phyloP scores from a whole-genome alignment of 2,329 filamentous ascomycete species.

The Aureobasidium zeae region DNA sequence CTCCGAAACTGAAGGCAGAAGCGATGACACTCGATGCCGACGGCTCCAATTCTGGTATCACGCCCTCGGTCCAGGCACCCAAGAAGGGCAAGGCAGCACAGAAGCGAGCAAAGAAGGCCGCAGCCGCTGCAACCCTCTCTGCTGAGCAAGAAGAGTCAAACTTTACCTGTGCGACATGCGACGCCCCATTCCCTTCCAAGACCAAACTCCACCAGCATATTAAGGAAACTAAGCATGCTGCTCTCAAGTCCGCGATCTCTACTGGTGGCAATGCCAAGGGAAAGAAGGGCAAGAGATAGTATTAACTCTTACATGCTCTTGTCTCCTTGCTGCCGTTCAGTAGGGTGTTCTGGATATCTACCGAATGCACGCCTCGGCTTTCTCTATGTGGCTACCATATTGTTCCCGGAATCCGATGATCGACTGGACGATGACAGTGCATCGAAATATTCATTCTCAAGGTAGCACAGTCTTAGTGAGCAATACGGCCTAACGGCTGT shows the following conservation, averaged over 20 bases:
- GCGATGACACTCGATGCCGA: slow-evolving; percentile 14
- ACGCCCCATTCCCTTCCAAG: slow-evolving; percentile 65
- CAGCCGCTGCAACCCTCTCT: slow-evolving; percentile 34
- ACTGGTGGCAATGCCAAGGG: slow-evolving; percentile 23
- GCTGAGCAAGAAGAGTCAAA: slow-evolving; percentile 30
- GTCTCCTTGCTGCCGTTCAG: too few species aligned
- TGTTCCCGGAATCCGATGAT: too few species aligned
- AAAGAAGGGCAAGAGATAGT: slow-evolving; percentile 25
- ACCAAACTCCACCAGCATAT: slow-evolving; percentile 67
- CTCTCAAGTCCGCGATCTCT: slow-evolving; percentile 29
- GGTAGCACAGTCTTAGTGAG: too few species aligned
- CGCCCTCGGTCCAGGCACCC: slow-evolving; percentile 21
- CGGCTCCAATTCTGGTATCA: slow-evolving; percentile 19
- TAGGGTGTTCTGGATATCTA: too few species aligned
- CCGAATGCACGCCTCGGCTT: too few species aligned
- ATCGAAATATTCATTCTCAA: too few species aligned
- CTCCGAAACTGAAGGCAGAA: neutral
- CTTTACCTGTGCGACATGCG: slow-evolving; percentile 68
- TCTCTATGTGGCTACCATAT: too few species aligned
- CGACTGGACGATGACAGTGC: too few species aligned
- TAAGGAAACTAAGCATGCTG: slow-evolving; percentile 55
- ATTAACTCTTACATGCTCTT: neutral
- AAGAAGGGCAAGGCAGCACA: slow-evolving; percentile 40
- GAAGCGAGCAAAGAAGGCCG: slow-evolving; percentile 38
- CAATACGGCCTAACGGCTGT: too few species aligned